Percentiles rank a stretch among this genome's conserved stretches.
phyloP scores from a whole-genome alignment of 2,329 filamentous ascomycete genomes.

The Colletotrichum lentis region DNA sequence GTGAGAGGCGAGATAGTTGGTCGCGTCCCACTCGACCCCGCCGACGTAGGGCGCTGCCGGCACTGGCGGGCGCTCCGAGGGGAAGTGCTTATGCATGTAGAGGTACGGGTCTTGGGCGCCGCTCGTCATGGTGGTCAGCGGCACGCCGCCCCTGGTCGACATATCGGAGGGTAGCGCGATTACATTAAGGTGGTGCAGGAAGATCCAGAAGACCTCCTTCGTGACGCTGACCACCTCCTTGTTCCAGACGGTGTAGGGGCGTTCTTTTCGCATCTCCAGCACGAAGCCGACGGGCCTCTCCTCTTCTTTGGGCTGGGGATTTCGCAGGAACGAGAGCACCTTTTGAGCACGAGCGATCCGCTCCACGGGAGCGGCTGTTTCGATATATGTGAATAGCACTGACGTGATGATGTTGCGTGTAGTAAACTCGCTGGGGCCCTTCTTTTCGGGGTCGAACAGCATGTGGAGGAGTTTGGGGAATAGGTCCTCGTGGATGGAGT shows the following conservation, averaged over 20 bases:
- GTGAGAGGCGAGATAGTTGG: constrained; percentile 92
- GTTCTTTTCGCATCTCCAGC: constrained; percentile 83
- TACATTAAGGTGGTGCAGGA: constrained; percentile 92
- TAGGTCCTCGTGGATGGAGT: constrained; percentile 78
- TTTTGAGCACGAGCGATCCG: constrained; percentile 73
- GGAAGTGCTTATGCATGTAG: constrained; percentile 79
- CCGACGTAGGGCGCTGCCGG: constrained; percentile 95
- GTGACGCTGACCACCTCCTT: constrained; percentile 92
- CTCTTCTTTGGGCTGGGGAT: constrained; percentile 78
- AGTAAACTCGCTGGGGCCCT: constrained; percentile 95
- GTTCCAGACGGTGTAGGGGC: constrained; percentile 93
- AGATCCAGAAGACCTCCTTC: constrained; percentile 99
- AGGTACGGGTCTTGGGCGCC: constrained; percentile 56
- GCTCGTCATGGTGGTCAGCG: constrained; percentile 45
- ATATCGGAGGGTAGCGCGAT: constrained; percentile 69
- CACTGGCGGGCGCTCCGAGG: constrained; percentile 84
- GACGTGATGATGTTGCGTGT: constrained; percentile 91
- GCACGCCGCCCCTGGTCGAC: constrained; percentile 42
- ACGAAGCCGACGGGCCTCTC: constrained; percentile 85
- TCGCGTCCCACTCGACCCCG: constrained; percentile 98
- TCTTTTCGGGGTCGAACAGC: constrained; percentile 97
- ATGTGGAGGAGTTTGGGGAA: constrained; percentile 88
- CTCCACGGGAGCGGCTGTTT: constrained; percentile 68
- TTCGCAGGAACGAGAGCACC: constrained; percentile 81
- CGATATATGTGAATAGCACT: constrained; percentile 87